Percentiles rank a stretch among this genome's conserved stretches.
Conservation (phyloP, 495 filamentous ascomycete species). For the Tetracladium setigerum region DNA sequence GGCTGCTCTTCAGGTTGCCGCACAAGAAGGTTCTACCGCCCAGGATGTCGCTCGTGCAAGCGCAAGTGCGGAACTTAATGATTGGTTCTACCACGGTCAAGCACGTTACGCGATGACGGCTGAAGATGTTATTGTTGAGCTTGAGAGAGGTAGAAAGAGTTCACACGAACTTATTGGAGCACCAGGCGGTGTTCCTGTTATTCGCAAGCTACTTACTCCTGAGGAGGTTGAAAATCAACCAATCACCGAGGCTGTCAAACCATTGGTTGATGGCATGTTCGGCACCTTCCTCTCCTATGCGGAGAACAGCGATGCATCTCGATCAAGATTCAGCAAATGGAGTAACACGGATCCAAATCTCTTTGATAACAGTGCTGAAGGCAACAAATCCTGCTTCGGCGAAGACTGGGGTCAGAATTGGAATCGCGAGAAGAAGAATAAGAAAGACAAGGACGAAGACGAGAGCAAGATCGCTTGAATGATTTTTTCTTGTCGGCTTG, state of each 20-base stretch:
- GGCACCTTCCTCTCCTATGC: constrained; percentile 26
- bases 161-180: constrained; percentile 6
- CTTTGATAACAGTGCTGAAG: constrained; percentile 23
- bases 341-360: constrained; percentile 1
- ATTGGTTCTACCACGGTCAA: constrained; percentile 14
- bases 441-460: too few species aligned
- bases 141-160: neutral
- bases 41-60: neutral
- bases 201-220: constrained; percentile 9
- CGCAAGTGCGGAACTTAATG: constrained; percentile 1
- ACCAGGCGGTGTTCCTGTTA: neutral
- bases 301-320: constrained; percentile 5
- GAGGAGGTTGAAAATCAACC: constrained; percentile 28
- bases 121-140: constrained; percentile 7
- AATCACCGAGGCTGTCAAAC: constrained; percentile 23
- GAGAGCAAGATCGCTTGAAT: too few species aligned
- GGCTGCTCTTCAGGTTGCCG: neutral
- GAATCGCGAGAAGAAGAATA: too few species aligned
- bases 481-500: too few species aligned
- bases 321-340: constrained; percentile 13
- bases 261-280: constrained; percentile 32
- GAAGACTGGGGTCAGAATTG: constrained; percentile 14
- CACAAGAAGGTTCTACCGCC: neutral
- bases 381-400: constrained; percentile 28
- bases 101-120: constrained; percentile 5